phyloP scores from a whole-genome alignment of 2,329 filamentous ascomycete species.

The Venturia pyrina region DNA sequence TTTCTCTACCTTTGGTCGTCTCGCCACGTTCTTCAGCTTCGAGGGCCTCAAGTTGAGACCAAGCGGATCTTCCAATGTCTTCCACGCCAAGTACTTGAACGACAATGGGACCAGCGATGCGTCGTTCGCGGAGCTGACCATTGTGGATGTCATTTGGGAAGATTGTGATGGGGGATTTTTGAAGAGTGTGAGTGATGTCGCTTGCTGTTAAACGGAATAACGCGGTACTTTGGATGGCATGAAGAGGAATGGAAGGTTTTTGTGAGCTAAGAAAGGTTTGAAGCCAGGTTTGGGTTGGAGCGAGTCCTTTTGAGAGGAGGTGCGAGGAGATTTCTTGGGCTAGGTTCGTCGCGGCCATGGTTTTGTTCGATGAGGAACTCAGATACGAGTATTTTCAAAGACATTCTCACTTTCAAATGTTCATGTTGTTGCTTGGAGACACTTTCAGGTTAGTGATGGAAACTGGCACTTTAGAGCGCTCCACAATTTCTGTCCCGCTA shows the following conservation, averaged over 20 bases:
- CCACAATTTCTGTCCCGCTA: not conserved
- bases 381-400: not conserved
- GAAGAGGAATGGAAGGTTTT: slow-evolving; percentile 49
- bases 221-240: slow-evolving; percentile 67
- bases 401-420: not conserved
- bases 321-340: slow-evolving; percentile 38
- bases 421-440: not conserved
- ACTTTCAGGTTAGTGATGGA: not conserved
- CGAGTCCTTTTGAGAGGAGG: slow-evolving; percentile 44
- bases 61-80: slow-evolving; percentile 68
- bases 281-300: slow-evolving; percentile 53
- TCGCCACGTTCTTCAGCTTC: slow-evolving; percentile 66
- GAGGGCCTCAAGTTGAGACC: slow-evolving; percentile 79
- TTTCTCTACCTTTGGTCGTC: slow-evolving; percentile 64
- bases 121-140: slow-evolving; percentile 44
- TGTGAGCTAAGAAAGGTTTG: slow-evolving; percentile 48
- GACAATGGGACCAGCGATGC: slow-evolving; percentile 51
- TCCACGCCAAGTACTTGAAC: slow-evolving; percentile 82
- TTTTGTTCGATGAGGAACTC: not conserved
- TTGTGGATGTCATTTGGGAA: slow-evolving; percentile 51
- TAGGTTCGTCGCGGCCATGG: slow-evolving; percentile 11
- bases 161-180: slow-evolving; percentile 29
- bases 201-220: slow-evolving; percentile 69
- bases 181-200: slow-evolving; percentile 58
- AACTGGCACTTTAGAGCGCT: not conserved